A percentile compares a stretch with the other conserved stretches of the same genome.
phyloP scores from a whole-genome alignment of 371 early-diverging fungal species.

The Cokeromyces recurvatus region DNA sequence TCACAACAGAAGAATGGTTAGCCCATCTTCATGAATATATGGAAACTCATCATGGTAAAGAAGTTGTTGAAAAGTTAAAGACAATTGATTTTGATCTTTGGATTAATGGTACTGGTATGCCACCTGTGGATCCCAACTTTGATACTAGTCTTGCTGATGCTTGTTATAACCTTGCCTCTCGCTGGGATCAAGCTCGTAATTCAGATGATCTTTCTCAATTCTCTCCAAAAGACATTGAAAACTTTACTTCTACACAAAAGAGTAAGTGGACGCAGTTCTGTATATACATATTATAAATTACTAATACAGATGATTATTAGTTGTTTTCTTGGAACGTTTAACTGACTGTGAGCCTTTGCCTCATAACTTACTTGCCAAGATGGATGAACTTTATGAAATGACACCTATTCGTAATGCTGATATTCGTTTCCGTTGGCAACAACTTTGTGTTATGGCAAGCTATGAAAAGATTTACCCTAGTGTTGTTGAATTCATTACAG shows the following conservation, averaged over 20 bases:
- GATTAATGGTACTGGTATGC: slow-evolving; percentile 86
- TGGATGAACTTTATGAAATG: slow-evolving; percentile 77
- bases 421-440: slow-evolving; percentile 85
- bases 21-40: slow-evolving; percentile 72
- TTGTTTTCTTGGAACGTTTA: slow-evolving; percentile 83
- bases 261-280: too few species aligned
- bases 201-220: slow-evolving; percentile 48
- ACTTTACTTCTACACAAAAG: slow-evolving; percentile 72
- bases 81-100: slow-evolving; percentile 87
- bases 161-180: slow-evolving; percentile 78
- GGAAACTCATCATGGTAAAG: slow-evolving; percentile 54
- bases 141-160: slow-evolving; percentile 79
- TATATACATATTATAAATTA: too few species aligned
- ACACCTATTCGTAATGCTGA: slow-evolving; percentile 76
- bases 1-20: slow-evolving; percentile 88
- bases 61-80: slow-evolving; percentile 64
- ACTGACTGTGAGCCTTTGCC: slow-evolving; percentile 66
- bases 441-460: slow-evolving; percentile 71
- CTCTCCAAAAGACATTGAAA: slow-evolving; percentile 54
- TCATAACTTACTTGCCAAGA: slow-evolving; percentile 50
- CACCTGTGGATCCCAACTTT: slow-evolving; percentile 82
- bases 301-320: slow-evolving; percentile 17
- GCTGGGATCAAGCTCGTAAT: slow-evolving; percentile 65
- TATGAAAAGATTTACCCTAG: slow-evolving; percentile 74
- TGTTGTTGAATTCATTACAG: slow-evolving; percentile 74